Conservation (phyloP, 2,329 filamentous ascomycete species). For the Aureobasidium leucospermi region DNA sequence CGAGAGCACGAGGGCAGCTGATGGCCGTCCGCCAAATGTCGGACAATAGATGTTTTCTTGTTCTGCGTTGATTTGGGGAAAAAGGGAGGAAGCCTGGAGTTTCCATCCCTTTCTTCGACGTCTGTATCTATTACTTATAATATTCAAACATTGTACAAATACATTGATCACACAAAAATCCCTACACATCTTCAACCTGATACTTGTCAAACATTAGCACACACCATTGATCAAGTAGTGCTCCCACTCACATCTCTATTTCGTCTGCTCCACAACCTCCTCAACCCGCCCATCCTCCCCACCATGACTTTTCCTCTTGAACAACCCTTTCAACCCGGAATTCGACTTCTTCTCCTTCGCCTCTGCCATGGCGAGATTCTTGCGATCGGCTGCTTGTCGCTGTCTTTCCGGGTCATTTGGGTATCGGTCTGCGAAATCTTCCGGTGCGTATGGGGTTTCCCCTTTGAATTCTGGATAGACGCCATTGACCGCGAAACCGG, state of each 20-base stretch:
- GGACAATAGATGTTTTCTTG: neutral
- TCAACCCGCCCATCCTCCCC: neutral
- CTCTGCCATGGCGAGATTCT: neutral
- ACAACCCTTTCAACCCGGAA: neutral
- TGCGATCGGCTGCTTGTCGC: neutral
- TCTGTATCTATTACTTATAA: neutral
- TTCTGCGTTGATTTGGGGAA: neutral
- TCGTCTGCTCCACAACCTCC: neutral
- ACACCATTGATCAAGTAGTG: no score
- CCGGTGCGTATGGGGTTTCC: neutral
- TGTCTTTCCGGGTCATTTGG: neutral
- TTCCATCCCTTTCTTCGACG: neutral
- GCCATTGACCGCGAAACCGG: neutral
- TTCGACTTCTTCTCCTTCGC: neutral
- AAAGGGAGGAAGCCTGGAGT: neutral
- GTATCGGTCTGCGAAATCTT: slow-evolving; percentile 2
- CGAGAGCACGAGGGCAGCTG: slow-evolving; percentile 15
- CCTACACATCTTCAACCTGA: neutral
- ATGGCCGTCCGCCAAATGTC: neutral
- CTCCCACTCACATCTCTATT: neutral
- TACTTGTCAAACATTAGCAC: neutral
- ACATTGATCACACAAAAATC: neutral
- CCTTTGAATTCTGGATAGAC: neutral
- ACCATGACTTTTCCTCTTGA: neutral
- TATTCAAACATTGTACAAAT: neutral